Base-by-base conservation (phyloP, 2,329 filamentous ascomycete species). In the Fusarium tuaranense region DNA sequence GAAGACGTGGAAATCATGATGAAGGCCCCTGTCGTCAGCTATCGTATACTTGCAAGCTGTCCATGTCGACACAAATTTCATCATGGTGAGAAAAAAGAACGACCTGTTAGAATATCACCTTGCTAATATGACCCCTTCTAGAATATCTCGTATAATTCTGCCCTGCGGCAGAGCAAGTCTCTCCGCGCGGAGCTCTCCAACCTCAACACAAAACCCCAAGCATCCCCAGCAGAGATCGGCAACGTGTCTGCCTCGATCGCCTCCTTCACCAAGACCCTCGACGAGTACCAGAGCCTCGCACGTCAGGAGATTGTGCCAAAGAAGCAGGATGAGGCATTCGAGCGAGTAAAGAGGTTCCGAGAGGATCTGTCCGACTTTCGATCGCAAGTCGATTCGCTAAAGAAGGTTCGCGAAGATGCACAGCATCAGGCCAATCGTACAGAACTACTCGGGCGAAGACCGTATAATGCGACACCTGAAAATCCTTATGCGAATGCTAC, bases 321-420 rank as follows among this genome's bases (percentile, higher is more conserved):
- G 69, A 99, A 98, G 84, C 94, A 97, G 78, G 93, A 97, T 70
- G 98, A 98, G 81, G 97, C 96, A 1, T 88, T 91, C 74, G 95
- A 97, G 81, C 91, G 97, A 53, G 88, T 98, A 68, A 93, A 94
- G 83, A 94, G 92, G 78, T 99, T 99, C 84, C 92, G 94, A 68
- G 84, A 88, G 51, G 96, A 98, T 80, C 89, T 98, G 4, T 85
- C 92, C 61, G 94, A 95, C 65, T 98, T 95, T 82, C 90, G 95
- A 39, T 84, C 90, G 25, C 92, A 94, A 77, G 92, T 98, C 77
- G 94, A 95, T 75, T 87, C 89, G 39, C 85, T 98, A 61, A 97
- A 95, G 81, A 88, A 91, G 70, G 91, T 92, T 68, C 90, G 92
- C 70, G 95, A 98, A 74, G 94, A 97, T 41, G 88, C 90, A 38